A percentile compares a stretch with the other conserved stretches of the same genome.
Conservation (phyloP, 225 moss, liverwort and hornwort genomes). For the Physcomitrium patens region DNA sequence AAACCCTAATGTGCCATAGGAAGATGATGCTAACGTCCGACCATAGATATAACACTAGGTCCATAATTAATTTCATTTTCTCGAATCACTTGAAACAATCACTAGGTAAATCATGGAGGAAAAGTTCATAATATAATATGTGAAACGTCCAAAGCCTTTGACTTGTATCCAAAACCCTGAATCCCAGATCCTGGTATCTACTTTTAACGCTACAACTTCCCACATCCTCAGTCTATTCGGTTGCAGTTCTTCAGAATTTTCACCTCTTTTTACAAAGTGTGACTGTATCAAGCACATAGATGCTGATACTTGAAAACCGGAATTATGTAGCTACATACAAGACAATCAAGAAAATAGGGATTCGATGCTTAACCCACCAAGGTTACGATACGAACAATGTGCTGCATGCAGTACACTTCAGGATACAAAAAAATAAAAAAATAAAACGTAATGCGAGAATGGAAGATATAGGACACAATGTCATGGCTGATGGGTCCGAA, state of each 20-base stretch:
- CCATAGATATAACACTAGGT: not conserved
- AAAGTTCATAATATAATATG: not conserved
- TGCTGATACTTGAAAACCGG: too few relatives aligned
- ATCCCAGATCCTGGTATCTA: not conserved
- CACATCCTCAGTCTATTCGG: not conserved
- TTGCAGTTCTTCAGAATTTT: not conserved
- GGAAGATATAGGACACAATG: not conserved
- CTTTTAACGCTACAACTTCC: not conserved
- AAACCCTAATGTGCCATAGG: conserved; percentile 5
- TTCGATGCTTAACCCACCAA: too few relatives aligned
- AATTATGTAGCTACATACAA: too few relatives aligned
- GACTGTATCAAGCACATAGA: too few relatives aligned
- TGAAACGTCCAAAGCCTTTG: not conserved
- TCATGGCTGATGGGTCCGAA: not conserved
- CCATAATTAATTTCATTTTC: not conserved
- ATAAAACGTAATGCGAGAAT: not conserved
- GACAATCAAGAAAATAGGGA: too few relatives aligned
- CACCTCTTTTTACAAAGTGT: not conserved
- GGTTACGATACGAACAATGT: too few relatives aligned
- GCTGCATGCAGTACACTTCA: too few relatives aligned
- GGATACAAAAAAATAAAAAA: too few relatives aligned
- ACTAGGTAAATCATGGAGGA: not conserved
- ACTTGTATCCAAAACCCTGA: conserved; percentile 7
- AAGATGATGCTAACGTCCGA: not conserved
- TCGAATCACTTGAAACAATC: not conserved